These are phyloP conservation scores for Biscutella laevigata DNA, from an alignment of 441 rosid species.

Conservation along the genomic window DNA sequence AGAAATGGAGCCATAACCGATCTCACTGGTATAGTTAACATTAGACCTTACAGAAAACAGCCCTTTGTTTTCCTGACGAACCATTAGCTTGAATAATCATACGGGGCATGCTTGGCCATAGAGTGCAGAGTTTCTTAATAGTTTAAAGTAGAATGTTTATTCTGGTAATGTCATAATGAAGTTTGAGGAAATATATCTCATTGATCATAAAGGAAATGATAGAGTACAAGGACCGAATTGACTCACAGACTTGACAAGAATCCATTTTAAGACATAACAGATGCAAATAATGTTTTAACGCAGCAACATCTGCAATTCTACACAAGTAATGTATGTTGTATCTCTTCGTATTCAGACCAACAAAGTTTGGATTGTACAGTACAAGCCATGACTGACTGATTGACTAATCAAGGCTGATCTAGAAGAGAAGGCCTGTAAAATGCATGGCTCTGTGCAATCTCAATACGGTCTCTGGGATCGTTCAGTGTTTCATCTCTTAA, in stretches of 20 bases:
- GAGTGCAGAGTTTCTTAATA: slow-evolving; percentile 4
- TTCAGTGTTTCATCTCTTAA: slow-evolving; percentile 85
- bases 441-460: slow-evolving; percentile 90
- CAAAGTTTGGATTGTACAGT: not conserved
- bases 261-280: slow-evolving; percentile 9
- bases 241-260: not conserved
- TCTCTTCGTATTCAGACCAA: not conserved
- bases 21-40: slow-evolving; percentile 27
- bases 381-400: not conserved
- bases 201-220: slow-evolving; percentile 11
- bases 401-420: slow-evolving; percentile 49
- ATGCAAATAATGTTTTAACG: not conserved
- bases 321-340: not conserved
- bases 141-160: slow-evolving; percentile 7
- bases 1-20: slow-evolving; percentile 1
- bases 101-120: slow-evolving; percentile 6
- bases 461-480: slow-evolving; percentile 88
- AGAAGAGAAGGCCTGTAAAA: slow-evolving; percentile 94
- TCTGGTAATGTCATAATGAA: not conserved
- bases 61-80: slow-evolving; percentile 13
- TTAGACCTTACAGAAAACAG: slow-evolving; percentile 11
- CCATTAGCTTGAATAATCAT: slow-evolving; percentile 10
- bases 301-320: not conserved
- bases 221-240: slow-evolving; percentile 5
- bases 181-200: slow-evolving; percentile 2